Percentiles rank a stretch among this genome's conserved stretches.
Evolutionary conservation across 768 basidiomycete genomes (phyloP).

Genomic region (Leccinum boreale): DNA sequence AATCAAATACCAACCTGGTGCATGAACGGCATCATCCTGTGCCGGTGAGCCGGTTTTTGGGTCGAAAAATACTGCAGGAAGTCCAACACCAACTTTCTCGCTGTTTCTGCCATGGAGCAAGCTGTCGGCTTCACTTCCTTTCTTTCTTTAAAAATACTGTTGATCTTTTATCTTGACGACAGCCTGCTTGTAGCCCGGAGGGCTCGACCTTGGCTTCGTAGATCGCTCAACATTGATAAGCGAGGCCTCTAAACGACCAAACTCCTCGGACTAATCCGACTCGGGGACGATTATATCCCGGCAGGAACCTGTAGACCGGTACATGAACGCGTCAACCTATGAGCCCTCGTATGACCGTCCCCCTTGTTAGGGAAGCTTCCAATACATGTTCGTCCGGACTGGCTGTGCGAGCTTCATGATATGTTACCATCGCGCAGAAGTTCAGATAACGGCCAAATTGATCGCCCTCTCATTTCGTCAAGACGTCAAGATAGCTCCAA

Average conservation of each 20-base stretch:
- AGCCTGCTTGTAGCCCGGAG: neutral
- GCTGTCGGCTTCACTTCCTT: neutral
- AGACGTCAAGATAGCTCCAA: neutral
- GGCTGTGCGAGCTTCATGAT: neutral
- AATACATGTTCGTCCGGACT: neutral
- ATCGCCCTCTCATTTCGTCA: neutral
- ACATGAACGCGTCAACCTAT: neutral
- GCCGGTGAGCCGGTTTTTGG: neutral
- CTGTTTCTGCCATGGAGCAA: neutral
- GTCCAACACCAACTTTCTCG: neutral
- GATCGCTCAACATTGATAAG: neutral
- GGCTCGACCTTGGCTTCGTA: neutral
- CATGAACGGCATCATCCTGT: neutral
- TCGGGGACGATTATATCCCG: neutral
- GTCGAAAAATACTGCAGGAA: neutral
- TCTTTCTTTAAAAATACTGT: neutral
- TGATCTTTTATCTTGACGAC: neutral
- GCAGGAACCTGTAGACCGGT: neutral
- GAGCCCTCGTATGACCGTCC: neutral
- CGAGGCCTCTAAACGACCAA: neutral
- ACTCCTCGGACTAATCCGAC: conserved; percentile 19
- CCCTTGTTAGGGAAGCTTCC: neutral
- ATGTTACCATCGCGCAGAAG: neutral
- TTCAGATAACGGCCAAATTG: neutral
- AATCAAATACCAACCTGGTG: neutral